phyloP scores from a whole-genome alignment of 768 basidiomycete species.

The Leucocoprinus sp. region DNA sequence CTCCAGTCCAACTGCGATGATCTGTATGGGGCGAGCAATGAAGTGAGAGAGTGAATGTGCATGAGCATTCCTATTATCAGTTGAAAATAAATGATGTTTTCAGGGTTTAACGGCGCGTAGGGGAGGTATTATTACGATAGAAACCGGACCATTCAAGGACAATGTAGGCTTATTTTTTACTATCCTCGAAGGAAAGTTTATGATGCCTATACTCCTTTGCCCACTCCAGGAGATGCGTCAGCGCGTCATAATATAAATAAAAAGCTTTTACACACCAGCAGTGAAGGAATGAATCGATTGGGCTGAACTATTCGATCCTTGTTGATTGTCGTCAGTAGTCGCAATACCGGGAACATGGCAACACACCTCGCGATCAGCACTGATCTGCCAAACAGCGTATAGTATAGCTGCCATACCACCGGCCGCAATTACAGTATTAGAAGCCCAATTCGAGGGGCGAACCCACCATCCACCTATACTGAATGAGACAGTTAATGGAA shows the following conservation, averaged over 20 bases:
- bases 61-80: no score
- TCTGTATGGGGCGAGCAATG: no score
- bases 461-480: constrained; percentile 94
- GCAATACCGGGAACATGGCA: background rate
- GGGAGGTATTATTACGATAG: background rate
- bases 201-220: constrained; percentile 26
- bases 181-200: constrained; percentile 4
- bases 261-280: constrained; percentile 43
- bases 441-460: constrained; percentile 81
- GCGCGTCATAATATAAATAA: background rate
- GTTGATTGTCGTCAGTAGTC: background rate
- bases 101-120: background rate
- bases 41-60: no score
- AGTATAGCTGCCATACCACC: constrained; percentile 60
- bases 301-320: constrained; percentile 58
- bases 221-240: constrained; percentile 19
- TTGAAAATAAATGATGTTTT: no score
- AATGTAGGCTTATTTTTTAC: background rate
- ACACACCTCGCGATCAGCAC: constrained; percentile 75
- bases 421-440: constrained; percentile 71
- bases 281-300: constrained; percentile 67
- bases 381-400: constrained; percentile 60
- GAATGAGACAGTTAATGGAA: constrained; percentile 7
- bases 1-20: no score
- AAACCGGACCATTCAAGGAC: background rate